phyloP scores from a whole-genome alignment of 495 filamentous ascomycete species.

The Amorphotheca resinae region DNA sequence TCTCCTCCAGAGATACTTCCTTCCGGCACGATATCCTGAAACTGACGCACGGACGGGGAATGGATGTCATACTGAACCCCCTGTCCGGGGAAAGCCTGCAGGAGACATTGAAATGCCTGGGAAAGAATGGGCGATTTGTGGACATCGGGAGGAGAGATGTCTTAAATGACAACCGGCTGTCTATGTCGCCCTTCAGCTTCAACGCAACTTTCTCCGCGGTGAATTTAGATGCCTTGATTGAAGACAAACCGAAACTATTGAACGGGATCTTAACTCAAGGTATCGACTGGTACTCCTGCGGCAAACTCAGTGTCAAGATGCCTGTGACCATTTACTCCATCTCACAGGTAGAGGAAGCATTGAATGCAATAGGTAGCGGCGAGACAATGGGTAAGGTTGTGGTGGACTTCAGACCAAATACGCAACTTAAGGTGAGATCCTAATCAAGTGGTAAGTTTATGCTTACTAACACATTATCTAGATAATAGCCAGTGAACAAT shows the following conservation, averaged over 20 bases:
- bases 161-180: constrained; percentile 21
- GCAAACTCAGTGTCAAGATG: constrained; percentile 9
- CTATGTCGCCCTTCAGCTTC: constrained; percentile 26
- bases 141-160: constrained; percentile 30
- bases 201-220: constrained; percentile 37
- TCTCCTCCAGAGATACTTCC: constrained; percentile 29
- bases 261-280: not conserved
- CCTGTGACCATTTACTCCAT: constrained; percentile 27
- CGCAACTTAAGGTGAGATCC: not conserved
- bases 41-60: constrained; percentile 33
- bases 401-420: not conserved
- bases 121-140: constrained; percentile 37
- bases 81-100: constrained; percentile 32
- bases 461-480: not conserved
- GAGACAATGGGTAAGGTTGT: constrained; percentile 45
- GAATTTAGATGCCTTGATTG: constrained; percentile 30
- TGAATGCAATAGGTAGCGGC: constrained; percentile 28
- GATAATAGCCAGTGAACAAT: not conserved
- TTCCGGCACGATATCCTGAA: constrained; percentile 28
- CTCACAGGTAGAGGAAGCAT: constrained; percentile 30
- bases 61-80: constrained; percentile 44
- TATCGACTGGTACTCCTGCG: constrained; percentile 13
- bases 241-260: constrained; percentile 23
- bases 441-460: too few relatives aligned
- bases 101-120: constrained; percentile 34